phyloP scores from a whole-genome alignment of 1,139 yeast genomes.

The Pichia sp. region DNA sequence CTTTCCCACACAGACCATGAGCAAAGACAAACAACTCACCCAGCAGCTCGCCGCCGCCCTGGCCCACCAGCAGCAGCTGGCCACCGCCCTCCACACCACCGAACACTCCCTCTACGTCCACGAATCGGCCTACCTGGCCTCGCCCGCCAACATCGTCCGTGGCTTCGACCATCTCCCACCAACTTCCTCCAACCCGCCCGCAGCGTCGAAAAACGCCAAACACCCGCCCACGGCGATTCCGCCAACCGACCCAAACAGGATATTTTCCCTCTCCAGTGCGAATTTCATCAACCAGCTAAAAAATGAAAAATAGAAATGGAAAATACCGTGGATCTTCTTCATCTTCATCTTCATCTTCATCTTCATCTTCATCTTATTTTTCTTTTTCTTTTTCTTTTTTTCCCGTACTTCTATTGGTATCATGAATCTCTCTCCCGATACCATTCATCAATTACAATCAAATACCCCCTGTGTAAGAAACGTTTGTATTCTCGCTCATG shows the following conservation, averaged over 20 bases:
- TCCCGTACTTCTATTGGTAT: too few species aligned
- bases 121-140: slow-evolving; percentile 75
- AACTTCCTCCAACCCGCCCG: neutral
- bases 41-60: slow-evolving; percentile 63
- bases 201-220: neutral
- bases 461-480: slow-evolving; percentile 70
- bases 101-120: slow-evolving; percentile 81
- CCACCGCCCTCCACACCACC: slow-evolving; percentile 50
- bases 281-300: slow-evolving; percentile 7
- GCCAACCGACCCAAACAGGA: neutral
- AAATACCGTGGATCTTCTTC: too few species aligned
- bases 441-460: slow-evolving; percentile 59
- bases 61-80: slow-evolving; percentile 56
- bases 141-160: slow-evolving; percentile 76
- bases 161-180: slow-evolving; percentile 56
- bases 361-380: too few species aligned
- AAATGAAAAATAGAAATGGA: neutral
- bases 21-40: slow-evolving; percentile 61
- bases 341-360: too few species aligned
- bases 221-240: neutral
- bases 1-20: too few species aligned
- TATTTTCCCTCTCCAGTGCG: slow-evolving; percentile 11
- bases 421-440: slow-evolving; percentile 55
- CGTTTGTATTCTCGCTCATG: slow-evolving; percentile 95
- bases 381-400: neutral